These are phyloP conservation scores for Mucor lusitanicus DNA, from an alignment of 371 early-diverging fungal genomes.

Conservation along the genomic window DNA sequence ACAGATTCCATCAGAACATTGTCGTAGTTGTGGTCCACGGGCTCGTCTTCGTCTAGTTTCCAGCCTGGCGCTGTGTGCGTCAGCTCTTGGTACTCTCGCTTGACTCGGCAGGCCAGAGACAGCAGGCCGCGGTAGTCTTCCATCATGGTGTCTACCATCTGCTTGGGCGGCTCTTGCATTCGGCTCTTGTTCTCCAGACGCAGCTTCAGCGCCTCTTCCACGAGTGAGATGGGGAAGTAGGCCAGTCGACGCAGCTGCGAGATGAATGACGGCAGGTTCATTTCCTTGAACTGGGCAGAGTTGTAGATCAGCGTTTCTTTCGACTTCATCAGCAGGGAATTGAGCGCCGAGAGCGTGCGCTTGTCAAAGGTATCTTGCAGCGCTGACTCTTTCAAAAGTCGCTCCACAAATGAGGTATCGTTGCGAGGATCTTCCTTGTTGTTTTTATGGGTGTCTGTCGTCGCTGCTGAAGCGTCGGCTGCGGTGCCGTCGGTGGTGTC, in stretches of 20 bases:
- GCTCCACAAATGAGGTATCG: slow-evolving; percentile 80
- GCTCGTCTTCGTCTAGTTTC: slow-evolving; percentile 57
- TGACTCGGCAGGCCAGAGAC: slow-evolving; percentile 72
- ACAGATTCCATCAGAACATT: slow-evolving; percentile 69
- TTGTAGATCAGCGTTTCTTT: slow-evolving; percentile 71
- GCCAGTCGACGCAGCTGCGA: slow-evolving; percentile 71
- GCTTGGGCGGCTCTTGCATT: slow-evolving; percentile 67
- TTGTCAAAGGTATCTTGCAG: slow-evolving; percentile 80
- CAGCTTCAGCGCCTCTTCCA: slow-evolving; percentile 78
- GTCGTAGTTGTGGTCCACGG: slow-evolving; percentile 70
- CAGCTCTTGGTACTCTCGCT: slow-evolving; percentile 67
- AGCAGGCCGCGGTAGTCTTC: slow-evolving; percentile 79
- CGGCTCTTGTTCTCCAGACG: slow-evolving; percentile 76
- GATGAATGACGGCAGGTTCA: slow-evolving; percentile 72
- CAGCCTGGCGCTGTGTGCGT: slow-evolving; percentile 70
- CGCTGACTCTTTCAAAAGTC: slow-evolving; percentile 81
- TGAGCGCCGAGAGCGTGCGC: slow-evolving; percentile 65
- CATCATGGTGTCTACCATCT: slow-evolving; percentile 79
- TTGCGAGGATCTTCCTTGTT: slow-evolving; percentile 16
- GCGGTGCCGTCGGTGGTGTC: background rate
- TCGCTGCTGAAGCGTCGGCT: background rate
- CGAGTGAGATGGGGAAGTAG: slow-evolving; percentile 75
- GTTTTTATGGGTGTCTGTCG: background rate
- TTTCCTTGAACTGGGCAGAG: slow-evolving; percentile 59
- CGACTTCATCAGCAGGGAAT: slow-evolving; percentile 57